phyloP scores from a whole-genome alignment of 805 yeast species.

The Metschnikowia lachancei region DNA sequence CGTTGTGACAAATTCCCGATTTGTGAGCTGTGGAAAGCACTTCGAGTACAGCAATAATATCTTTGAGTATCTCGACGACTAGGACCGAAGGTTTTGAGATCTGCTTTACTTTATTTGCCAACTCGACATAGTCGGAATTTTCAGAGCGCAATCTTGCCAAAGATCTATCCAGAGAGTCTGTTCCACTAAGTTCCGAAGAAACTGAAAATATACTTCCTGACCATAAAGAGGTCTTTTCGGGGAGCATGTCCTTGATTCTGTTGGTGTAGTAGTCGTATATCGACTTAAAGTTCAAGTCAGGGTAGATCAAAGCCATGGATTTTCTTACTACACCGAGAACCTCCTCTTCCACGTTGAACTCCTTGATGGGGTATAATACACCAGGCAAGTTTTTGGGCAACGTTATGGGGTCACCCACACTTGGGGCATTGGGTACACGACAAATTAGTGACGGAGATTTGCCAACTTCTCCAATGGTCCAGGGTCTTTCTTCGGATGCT shows the following conservation, averaged over 20 bases:
- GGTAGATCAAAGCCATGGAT: conserved; percentile 24
- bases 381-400: conserved; percentile 29
- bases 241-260: conserved; percentile 2
- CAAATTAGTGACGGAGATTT: conserved; percentile 2
- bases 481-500: conserved; percentile 18
- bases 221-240: conserved; percentile 7
- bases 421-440: background rate
- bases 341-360: conserved; percentile 13
- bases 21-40: conserved; percentile 32
- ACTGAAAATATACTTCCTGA: conserved; percentile 16
- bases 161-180: conserved; percentile 11
- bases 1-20: conserved; percentile 47
- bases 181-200: conserved; percentile 13
- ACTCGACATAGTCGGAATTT: conserved; percentile 17
- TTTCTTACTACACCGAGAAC: conserved; percentile 11
- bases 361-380: conserved; percentile 28
- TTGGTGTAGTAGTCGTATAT: conserved; percentile 16
- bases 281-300: conserved; percentile 20
- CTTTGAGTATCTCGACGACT: conserved; percentile 24
- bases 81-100: conserved; percentile 19
- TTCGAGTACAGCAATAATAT: conserved; percentile 24
- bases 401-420: conserved; percentile 20
- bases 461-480: conserved; percentile 13
- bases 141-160: conserved; percentile 9
- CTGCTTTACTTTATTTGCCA: conserved; percentile 18